Conservation (phyloP, 192 early-diverging fungal species). For the Backusella circina region DNA sequence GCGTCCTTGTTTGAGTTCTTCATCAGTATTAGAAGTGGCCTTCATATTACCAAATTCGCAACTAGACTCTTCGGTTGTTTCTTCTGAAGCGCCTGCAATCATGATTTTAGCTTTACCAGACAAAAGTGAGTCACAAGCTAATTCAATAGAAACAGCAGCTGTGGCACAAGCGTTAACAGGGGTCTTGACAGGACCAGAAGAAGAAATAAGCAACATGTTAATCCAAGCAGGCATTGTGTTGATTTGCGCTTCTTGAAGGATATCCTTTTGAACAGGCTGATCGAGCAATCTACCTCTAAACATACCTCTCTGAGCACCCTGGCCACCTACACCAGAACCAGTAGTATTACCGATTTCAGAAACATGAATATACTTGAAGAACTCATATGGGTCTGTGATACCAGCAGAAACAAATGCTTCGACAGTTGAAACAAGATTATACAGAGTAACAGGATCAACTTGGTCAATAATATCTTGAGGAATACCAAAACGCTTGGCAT, state of each 20-base stretch:
- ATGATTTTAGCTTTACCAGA: constrained; percentile 91
- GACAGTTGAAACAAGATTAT: constrained; percentile 84
- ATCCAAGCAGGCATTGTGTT: constrained; percentile 96
- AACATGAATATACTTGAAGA: constrained; percentile 95
- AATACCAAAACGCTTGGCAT: constrained; percentile 87
- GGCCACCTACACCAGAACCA: constrained; percentile 90
- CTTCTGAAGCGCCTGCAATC: constrained; percentile 90
- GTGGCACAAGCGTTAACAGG: constrained; percentile 94
- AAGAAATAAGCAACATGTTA: constrained; percentile 91
- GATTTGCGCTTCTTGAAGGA: constrained; percentile 94
- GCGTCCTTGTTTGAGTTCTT: constrained; percentile 84
- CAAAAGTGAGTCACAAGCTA: constrained; percentile 86
- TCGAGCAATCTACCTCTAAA: constrained; percentile 78
- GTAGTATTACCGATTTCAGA: constrained; percentile 90
- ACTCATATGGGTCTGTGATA: constrained; percentile 95
- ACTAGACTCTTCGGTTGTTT: constrained; percentile 89
- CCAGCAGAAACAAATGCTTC: constrained; percentile 88
- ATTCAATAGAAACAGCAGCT: constrained; percentile 86
- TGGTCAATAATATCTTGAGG: constrained; percentile 87
- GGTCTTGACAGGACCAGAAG: constrained; percentile 91
- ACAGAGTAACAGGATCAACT: constrained; percentile 90
- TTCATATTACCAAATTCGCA: constrained; percentile 98
- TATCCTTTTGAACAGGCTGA: constrained; percentile 86
- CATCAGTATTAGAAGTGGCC: constrained; percentile 79
- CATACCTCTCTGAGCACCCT: constrained; percentile 70